Evolutionary conservation across 2,329 filamentous ascomycete genomes (phyloP).

Genomic region (Pleomassaria siparia): DNA sequence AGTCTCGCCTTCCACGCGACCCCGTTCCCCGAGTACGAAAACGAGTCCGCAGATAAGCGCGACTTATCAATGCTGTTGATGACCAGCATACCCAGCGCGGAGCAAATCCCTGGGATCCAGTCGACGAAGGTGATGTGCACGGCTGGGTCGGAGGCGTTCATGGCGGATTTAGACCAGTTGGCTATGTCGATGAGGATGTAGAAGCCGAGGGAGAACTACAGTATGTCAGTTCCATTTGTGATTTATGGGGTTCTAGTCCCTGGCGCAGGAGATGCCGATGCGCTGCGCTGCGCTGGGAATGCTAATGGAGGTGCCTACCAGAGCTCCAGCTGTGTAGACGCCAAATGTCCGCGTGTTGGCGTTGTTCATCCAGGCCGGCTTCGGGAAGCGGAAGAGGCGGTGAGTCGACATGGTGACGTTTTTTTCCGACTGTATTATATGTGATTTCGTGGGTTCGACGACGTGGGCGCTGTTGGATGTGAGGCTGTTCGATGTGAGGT

Average conservation of each 20-base stretch:
- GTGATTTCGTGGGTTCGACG: not conserved
- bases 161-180: conserved; percentile 62
- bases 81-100: conserved; percentile 68
- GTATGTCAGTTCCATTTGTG: not conserved
- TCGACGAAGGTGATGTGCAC: conserved; percentile 70
- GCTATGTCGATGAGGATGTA: conserved; percentile 70
- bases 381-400: conserved; percentile 67
- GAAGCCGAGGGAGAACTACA: conserved; percentile 68
- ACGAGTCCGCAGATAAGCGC: conserved; percentile 63
- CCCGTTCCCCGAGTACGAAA: conserved; percentile 64
- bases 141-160: conserved; percentile 57
- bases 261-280: no score
- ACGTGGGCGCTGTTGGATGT: conserved; percentile 7
- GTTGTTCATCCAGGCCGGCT: conserved; percentile 68
- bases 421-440: conserved; percentile 4
- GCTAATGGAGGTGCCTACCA: conserved; percentile 59
- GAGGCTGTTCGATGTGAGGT: conserved; percentile 4
- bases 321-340: conserved; percentile 66
- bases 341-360: conserved; percentile 64
- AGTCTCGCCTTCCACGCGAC: conserved; percentile 72
- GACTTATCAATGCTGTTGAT: conserved; percentile 74
- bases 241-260: no score
- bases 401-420: conserved; percentile 48
- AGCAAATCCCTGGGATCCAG: conserved; percentile 73
- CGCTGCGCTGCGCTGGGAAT: no score